These are phyloP conservation scores for Microcyclospora pomicola DNA, from an alignment of 2,329 filamentous ascomycete genomes.

Conservation along the genomic window DNA sequence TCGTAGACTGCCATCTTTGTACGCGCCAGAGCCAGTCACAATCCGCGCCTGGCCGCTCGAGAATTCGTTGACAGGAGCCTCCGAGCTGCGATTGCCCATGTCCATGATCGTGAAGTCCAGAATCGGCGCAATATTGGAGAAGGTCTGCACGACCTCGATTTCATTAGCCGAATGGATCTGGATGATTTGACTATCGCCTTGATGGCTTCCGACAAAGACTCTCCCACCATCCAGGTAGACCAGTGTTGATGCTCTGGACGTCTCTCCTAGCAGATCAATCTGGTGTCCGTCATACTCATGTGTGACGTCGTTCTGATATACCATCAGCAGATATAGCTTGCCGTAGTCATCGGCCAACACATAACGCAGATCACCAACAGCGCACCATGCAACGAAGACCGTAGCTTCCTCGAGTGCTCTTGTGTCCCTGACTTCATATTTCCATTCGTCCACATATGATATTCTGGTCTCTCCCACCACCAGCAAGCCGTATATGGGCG, in stretches of 20 bases:
- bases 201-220: slow-evolving; percentile 81
- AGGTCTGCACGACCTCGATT: slow-evolving; percentile 56
- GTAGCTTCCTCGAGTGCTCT: slow-evolving; percentile 57
- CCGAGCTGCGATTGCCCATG: slow-evolving; percentile 71
- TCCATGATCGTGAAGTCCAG: slow-evolving; percentile 95
- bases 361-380: slow-evolving; percentile 67
- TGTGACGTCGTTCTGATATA: slow-evolving; percentile 46
- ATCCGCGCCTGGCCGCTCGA: slow-evolving; percentile 89
- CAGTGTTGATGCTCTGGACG: slow-evolving; percentile 62
- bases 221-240: slow-evolving; percentile 62
- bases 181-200: slow-evolving; percentile 80
- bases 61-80: slow-evolving; percentile 73
- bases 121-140: slow-evolving; percentile 79
- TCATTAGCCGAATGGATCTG: slow-evolving; percentile 43
- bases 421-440: slow-evolving; percentile 52
- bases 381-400: slow-evolving; percentile 84
- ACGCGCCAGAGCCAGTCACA: slow-evolving; percentile 83
- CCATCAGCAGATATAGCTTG: slow-evolving; percentile 67
- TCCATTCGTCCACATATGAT: slow-evolving; percentile 64
- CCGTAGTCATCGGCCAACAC: slow-evolving; percentile 90
- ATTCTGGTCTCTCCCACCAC: slow-evolving; percentile 52
- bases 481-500: slow-evolving; percentile 38
- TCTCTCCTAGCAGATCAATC: slow-evolving; percentile 52
- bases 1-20: slow-evolving; percentile 72
- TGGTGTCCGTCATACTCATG: slow-evolving; percentile 60